These are phyloP conservation scores for Lipomyces chichibuensis DNA, from an alignment of 805 yeast species.

Conservation along the genomic window DNA sequence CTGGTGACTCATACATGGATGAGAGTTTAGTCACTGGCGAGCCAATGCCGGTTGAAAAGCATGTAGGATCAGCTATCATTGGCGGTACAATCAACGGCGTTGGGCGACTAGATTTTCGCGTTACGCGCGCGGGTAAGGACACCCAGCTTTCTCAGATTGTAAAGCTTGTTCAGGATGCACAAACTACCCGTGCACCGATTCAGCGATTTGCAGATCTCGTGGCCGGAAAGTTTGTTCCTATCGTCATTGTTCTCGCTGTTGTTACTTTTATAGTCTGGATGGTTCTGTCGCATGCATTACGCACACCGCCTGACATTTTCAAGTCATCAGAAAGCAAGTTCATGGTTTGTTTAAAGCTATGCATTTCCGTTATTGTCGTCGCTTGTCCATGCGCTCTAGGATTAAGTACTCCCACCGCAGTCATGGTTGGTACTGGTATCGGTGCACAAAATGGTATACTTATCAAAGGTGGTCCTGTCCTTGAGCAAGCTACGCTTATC, in stretches of 20 bases:
- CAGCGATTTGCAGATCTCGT: slow-evolving; percentile 85
- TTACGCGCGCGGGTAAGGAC: slow-evolving; percentile 73
- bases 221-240: slow-evolving; percentile 84
- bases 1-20: slow-evolving; percentile 81
- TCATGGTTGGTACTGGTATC: slow-evolving; percentile 98
- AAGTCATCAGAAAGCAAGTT: slow-evolving; percentile 54
- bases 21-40: slow-evolving; percentile 95
- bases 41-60: slow-evolving; percentile 71
- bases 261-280: slow-evolving; percentile 71
- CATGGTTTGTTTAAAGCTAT: slow-evolving; percentile 71
- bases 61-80: slow-evolving; percentile 62
- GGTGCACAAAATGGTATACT: slow-evolving; percentile 89
- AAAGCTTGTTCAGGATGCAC: slow-evolving; percentile 83
- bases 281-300: slow-evolving; percentile 46
- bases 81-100: slow-evolving; percentile 92
- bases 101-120: slow-evolving; percentile 68
- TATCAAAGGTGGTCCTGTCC: slow-evolving; percentile 88
- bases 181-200: slow-evolving; percentile 83
- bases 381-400: slow-evolving; percentile 99
- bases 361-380: slow-evolving; percentile 91
- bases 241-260: slow-evolving; percentile 62
- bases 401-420: slow-evolving; percentile 96
- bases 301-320: slow-evolving; percentile 56
- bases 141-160: slow-evolving; percentile 90
- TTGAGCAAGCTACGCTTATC: slow-evolving; percentile 71